phyloP scores from a whole-genome alignment of 1,284 basidiomycete genomes.

The Fereydounia khargensis region DNA sequence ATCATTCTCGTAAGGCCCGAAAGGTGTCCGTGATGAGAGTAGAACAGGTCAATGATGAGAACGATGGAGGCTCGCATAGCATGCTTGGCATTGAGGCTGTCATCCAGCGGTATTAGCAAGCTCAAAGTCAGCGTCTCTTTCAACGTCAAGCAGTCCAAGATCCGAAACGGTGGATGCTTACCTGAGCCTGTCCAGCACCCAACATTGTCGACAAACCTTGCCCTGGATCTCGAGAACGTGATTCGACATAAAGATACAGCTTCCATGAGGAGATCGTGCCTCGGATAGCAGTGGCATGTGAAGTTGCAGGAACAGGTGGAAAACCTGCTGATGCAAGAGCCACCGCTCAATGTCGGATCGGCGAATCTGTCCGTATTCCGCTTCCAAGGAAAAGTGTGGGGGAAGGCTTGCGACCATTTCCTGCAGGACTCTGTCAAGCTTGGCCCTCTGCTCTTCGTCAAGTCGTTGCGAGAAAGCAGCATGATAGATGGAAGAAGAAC shows the following conservation, averaged over 20 bases:
- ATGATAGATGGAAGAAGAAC: conserved; percentile 5
- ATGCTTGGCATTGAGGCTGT: conserved; percentile 13
- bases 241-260: conserved; percentile 23
- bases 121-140: too few relatives aligned
- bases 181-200: conserved; percentile 10
- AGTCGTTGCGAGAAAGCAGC: conserved; percentile 20
- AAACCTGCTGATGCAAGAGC: conserved; percentile 21
- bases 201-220: conserved; percentile 12
- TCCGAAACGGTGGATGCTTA: too few relatives aligned
- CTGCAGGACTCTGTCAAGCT: conserved; percentile 21
- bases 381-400: conserved; percentile 25
- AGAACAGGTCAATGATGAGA: conserved; percentile 20
- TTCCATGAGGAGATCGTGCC: conserved; percentile 14
- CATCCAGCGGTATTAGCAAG: too few relatives aligned
- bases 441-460: conserved; percentile 7
- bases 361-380: conserved; percentile 9
- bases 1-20: conserved; percentile 19
- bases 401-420: conserved; percentile 16
- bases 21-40: conserved; percentile 5
- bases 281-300: conserved; percentile 28
- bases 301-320: conserved; percentile 18
- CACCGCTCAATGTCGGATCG: conserved; percentile 21
- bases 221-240: conserved; percentile 28
- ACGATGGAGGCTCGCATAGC: conserved; percentile 20
- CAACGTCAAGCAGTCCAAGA: too few relatives aligned